These are phyloP conservation scores for Caryopteris hybrid DNA, from an alignment of 305 asterid genomes.

Conservation along the genomic window DNA sequence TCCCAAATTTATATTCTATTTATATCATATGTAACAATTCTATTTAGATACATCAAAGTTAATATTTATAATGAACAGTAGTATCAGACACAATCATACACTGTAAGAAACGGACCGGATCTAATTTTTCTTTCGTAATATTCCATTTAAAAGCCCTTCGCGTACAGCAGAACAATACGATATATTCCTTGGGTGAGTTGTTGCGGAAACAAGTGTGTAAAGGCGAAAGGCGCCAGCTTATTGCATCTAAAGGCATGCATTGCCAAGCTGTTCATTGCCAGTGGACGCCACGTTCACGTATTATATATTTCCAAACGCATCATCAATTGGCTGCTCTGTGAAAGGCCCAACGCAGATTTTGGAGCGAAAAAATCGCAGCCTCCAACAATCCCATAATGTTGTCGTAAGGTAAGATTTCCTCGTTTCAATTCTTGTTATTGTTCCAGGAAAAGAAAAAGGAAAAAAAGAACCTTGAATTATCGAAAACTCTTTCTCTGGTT, in stretches of 20 bases:
- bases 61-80: no score
- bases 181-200: not conserved
- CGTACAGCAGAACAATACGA: not conserved
- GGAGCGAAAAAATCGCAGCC: conserved; percentile 32
- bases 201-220: not conserved
- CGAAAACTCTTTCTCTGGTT: conserved; percentile 20
- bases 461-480: not conserved
- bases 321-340: not conserved
- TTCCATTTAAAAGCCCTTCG: not conserved
- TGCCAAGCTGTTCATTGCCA: conserved; percentile 18
- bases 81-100: no score
- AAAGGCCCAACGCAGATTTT: conserved; percentile 26
- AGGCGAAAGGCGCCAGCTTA: conserved; percentile 16
- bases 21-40: no score
- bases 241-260: not conserved
- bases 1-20: no score
- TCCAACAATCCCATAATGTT: conserved; percentile 20
- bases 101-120: no score
- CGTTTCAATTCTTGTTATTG: conserved; percentile 16
- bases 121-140: no score
- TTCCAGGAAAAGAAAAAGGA: no score
- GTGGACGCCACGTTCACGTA: conserved; percentile 36
- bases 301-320: not conserved
- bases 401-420: conserved; percentile 19
- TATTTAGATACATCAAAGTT: no score